These are phyloP conservation scores for Lentinula novae-zelandiae DNA, from an alignment of 1,284 basidiomycete genomes.

Conservation along the genomic window DNA sequence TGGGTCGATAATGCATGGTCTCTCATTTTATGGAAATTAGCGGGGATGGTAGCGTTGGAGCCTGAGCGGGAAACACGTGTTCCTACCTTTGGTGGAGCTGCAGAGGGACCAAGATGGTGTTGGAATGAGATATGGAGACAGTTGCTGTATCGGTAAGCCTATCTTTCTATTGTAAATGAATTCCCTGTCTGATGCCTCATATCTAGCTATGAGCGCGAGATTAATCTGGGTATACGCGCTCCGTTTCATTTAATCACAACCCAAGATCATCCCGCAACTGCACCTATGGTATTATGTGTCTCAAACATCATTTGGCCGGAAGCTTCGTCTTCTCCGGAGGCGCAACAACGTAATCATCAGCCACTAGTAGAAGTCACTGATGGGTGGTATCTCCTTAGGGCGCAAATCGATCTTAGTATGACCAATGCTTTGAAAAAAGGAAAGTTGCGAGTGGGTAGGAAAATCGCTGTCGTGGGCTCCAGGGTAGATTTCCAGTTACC, in stretches of 20 bases:
- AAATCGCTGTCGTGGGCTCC: constrained; percentile 80
- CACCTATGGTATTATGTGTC: constrained; percentile 83
- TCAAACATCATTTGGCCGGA: constrained; percentile 63
- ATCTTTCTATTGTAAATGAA: not conserved
- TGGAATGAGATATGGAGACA: constrained; percentile 80
- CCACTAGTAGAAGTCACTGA: constrained; percentile 86
- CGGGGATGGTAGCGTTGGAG: constrained; percentile 74
- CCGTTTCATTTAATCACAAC: constrained; percentile 76
- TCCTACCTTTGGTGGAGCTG: constrained; percentile 28
- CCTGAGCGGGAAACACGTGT: constrained; percentile 47
- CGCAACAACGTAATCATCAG: constrained; percentile 31
- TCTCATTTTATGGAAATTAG: constrained; percentile 92
- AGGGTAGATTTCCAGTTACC: constrained; percentile 42
- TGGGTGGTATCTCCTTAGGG: constrained; percentile 91
- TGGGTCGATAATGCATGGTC: constrained; percentile 95
- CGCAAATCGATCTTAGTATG: constrained; percentile 72
- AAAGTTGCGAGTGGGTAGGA: constrained; percentile 72
- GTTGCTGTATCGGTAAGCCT: constrained; percentile 75
- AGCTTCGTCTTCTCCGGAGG: constrained; percentile 35
- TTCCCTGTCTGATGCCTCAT: not conserved
- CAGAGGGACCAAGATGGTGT: constrained; percentile 60
- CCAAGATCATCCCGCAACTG: constrained; percentile 67
- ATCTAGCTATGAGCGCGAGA: constrained; percentile 85
- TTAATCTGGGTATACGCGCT: constrained; percentile 76
- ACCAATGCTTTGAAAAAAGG: constrained; percentile 66